phyloP scores from a whole-genome alignment of 352 stramenopile species.

The Phytopythium litorale region DNA sequence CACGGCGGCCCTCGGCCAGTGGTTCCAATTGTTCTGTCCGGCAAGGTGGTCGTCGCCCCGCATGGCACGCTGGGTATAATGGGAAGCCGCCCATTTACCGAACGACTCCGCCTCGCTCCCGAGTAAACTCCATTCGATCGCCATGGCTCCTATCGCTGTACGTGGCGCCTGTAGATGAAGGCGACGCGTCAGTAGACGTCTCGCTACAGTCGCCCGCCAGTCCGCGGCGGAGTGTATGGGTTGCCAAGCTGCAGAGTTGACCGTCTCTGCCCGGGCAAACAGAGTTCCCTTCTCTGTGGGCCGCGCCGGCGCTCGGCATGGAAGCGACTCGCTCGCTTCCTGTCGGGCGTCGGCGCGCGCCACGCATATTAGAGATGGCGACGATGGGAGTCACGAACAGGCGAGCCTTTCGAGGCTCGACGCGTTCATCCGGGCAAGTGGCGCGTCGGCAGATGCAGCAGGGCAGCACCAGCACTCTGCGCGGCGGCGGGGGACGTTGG shows the following conservation, averaged over 20 bases:
- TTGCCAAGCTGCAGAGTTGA: conserved; percentile 85
- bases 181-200: not conserved
- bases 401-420: not conserved
- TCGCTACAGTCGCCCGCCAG: not conserved
- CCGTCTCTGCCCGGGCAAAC: conserved; percentile 85
- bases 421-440: not conserved
- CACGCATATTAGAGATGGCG: conserved; percentile 35
- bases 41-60: not conserved
- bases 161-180: conserved; percentile 13
- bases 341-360: conserved; percentile 10
- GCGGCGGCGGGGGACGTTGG: not conserved
- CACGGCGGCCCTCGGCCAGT: not conserved
- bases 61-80: not conserved
- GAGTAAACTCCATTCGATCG: conserved; percentile 19
- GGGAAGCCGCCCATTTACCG: conserved; percentile 24
- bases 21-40: conserved; percentile 22
- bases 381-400: conserved; percentile 3
- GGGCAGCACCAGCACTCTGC: not conserved
- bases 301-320: conserved; percentile 3
- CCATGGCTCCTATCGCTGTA: conserved; percentile 55
- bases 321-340: not conserved
- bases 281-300: conserved; percentile 90
- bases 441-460: not conserved
- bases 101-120: conserved; percentile 27
- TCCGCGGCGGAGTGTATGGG: conserved; percentile 39